Conservation (phyloP, 225 moss, liverwort and hornwort genomes). For the Marchantia paleacea region DNA sequence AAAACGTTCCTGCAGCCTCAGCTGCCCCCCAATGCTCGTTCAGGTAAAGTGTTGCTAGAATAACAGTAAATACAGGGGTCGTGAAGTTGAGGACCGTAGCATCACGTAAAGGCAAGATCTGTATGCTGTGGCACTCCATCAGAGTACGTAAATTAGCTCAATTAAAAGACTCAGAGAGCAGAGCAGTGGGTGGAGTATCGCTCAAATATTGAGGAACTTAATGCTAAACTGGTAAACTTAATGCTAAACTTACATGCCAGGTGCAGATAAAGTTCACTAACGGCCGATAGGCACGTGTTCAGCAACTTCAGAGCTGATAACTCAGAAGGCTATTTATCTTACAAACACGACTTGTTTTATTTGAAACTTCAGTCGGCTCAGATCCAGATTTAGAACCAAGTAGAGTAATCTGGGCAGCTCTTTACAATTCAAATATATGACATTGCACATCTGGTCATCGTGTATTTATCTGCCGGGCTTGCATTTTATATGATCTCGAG, state of each 20-base stretch:
- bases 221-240: too few relatives aligned
- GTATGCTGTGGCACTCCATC: slow-evolving; percentile 63
- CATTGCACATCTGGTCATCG: too few relatives aligned
- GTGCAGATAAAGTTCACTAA: too few relatives aligned
- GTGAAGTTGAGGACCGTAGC: slow-evolving; percentile 82
- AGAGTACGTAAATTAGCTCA: slow-evolving; percentile 4
- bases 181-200: background rate
- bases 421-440: too few relatives aligned
- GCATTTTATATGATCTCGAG: background rate
- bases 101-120: slow-evolving; percentile 70
- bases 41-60: slow-evolving; percentile 62
- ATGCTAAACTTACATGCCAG: too few relatives aligned
- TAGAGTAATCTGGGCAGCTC: too few relatives aligned
- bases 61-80: slow-evolving; percentile 65
- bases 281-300: too few relatives aligned
- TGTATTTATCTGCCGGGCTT: background rate
- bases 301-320: too few relatives aligned
- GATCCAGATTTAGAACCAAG: too few relatives aligned
- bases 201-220: background rate
- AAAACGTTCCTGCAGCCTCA: slow-evolving; percentile 69
- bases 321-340: too few relatives aligned
- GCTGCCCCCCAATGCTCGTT: slow-evolving; percentile 60
- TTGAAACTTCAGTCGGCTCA: too few relatives aligned
- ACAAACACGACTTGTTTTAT: too few relatives aligned
- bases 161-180: background rate